Evolutionary conservation across 768 basidiomycete genomes (phyloP), one percentile per base, ranked within the genome.

Genomic region (Pilatotrama ljubarskyi): DNA sequence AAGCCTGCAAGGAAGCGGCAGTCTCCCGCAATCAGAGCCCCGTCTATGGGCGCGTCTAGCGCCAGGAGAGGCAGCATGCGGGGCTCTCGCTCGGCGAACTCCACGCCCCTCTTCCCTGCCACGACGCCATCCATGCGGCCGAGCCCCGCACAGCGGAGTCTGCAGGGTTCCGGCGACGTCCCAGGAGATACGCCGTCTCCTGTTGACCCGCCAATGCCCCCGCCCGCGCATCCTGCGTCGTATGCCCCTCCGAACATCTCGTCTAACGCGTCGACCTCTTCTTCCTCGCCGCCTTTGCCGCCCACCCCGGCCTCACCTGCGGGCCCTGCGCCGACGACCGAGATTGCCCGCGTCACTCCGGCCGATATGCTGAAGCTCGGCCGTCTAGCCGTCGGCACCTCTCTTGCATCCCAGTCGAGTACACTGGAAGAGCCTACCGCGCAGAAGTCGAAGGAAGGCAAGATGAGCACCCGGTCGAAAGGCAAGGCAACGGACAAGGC

Each of bases 351-450:
- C 6, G 92, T 93, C 43, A 97, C 95, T 0, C 95, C 95, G 0
- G 90, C 93, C 0, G 91, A 86, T 58, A 89, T 98, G 69, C 93
- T 98, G 91, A 95, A 95, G 64, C 79, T 98, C 7, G 86, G 87
- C 3, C 75, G 82, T 37, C 72, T 88, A 2, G 84, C 86, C 5
- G 75, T 82, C 51, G 77, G 80, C 48, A 83, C 74, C 47, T 72
- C 77, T 26, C 70, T 49, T 13, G 24, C 42, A 2, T 80, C 36
- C 70, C 78, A 5, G 78, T 77, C 41, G 65, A 71, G 3, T 52
- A 56, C 29, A 24, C 67, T 58, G 68, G 51, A 73, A 36, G 54
- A 63, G 4, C 20, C 55, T 13, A 61, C 54, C 0, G 57, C 49
- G 0, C 18, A 49, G 35, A 71, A 65, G 51, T 55, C 26, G 10